phyloP scores from a whole-genome alignment of 768 basidiomycete genomes.

The Lanmaoa pseudosensibilis region DNA sequence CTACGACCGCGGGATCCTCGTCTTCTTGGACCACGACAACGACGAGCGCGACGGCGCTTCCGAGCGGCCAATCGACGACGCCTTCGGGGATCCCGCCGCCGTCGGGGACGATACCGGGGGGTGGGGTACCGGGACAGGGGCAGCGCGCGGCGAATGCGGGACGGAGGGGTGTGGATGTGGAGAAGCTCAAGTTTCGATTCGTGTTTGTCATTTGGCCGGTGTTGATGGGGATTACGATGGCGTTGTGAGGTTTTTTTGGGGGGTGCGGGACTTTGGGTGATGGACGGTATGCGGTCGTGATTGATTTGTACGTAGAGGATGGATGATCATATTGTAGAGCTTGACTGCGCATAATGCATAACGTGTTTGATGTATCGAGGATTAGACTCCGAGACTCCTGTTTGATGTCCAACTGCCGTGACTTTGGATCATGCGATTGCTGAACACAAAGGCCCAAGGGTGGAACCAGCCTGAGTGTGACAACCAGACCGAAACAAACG shows the following conservation, averaged over 20 bases:
- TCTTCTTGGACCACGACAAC: constrained; percentile 5
- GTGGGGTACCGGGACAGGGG: background rate
- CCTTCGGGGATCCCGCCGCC: constrained; percentile 9
- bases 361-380: too few species aligned
- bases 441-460: too few species aligned
- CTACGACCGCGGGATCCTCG: constrained; percentile 4
- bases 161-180: constrained; percentile 29
- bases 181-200: constrained; percentile 44
- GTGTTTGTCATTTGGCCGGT: constrained; percentile 58
- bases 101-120: constrained; percentile 8
- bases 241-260: constrained; percentile 37
- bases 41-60: background rate
- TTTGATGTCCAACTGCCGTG: too few species aligned
- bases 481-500: too few species aligned
- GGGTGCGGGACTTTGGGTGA: too few species aligned
- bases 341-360: too few species aligned
- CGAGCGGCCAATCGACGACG: background rate
- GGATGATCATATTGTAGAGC: too few species aligned
- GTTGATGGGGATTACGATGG: constrained; percentile 56
- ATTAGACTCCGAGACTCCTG: too few species aligned
- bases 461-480: too few species aligned
- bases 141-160: constrained; percentile 22
- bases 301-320: too few species aligned
- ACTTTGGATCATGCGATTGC: too few species aligned
- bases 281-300: too few species aligned